Evolutionary conservation across 2,329 filamentous ascomycete species (phyloP), one percentile per base, ranked within the genome.

Genomic region (Zasmidium cellare): DNA sequence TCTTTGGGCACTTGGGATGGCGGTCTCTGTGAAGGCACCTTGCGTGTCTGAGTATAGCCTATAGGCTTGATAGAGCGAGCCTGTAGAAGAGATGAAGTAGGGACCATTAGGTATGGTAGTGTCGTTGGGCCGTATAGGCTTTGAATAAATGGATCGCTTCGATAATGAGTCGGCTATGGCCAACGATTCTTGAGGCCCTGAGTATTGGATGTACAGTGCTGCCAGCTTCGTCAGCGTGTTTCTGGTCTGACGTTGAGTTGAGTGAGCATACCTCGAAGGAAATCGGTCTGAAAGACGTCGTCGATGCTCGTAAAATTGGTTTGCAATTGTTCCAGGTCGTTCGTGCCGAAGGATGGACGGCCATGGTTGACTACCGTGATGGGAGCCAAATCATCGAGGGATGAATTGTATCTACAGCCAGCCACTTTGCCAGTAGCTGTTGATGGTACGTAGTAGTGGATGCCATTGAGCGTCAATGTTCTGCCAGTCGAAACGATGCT

Each of bases 21-120:
- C 65, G 12, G 28, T 31, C 14, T 31, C 28, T 31, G 28, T 31
- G 76, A 81, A 82, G 2, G 79, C 77, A 16, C 76, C 74, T 50
- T 78, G 71, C 2, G 73, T 67, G 60, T 82, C 80, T 3, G 76
- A 73, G 60, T 79, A 82, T 1, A 82, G 62, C 44, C 76, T 69
- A 67, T 76, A 81, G 0, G 79, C 79, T 60, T 77, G 71, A 57
- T 75, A 77, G 9, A 82, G 65, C 14, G 75, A 65, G 1, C 79
- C 79, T 16, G 73, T 73, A 0, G 69, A 62, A 16, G 74, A 77
- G 48, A 80, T 61, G 58, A 82, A 81, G 61, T 82, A 82, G 1
- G 80, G 79, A 0, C 80, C 79, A 11, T 73, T 60, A 11, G 75
- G 72, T 3, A 81, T 58, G 18, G 11, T 22, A 19, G 18, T 47